A percentile compares a stretch with the other conserved stretches of the same genome.
phyloP scores from a whole-genome alignment of 73 alveolate species.

The Symbiodinium pilosum region DNA sequence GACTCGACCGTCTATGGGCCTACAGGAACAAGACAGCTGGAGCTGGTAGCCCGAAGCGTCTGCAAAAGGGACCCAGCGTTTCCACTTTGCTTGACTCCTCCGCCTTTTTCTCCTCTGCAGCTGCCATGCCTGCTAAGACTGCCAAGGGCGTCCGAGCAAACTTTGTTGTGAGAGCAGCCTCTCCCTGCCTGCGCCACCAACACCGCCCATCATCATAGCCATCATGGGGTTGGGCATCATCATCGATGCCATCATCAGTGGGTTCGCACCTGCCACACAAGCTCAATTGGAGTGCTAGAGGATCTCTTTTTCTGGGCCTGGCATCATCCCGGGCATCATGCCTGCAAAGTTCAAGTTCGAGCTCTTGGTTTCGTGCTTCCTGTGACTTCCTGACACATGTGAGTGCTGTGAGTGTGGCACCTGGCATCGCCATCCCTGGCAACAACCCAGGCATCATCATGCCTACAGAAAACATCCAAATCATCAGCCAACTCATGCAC shows the following conservation, averaged over 20 bases:
- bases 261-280: neutral
- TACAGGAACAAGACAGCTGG: neutral
- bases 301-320: neutral
- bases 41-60: too few species aligned
- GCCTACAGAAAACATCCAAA: neutral
- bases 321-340: constrained; percentile 19
- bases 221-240: constrained; percentile 10
- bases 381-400: neutral
- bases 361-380: neutral
- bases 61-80: neutral
- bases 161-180: neutral
- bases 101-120: neutral
- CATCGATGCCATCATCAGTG: neutral
- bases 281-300: neutral
- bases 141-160: neutral
- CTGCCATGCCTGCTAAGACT: neutral
- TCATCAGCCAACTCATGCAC: too few species aligned
- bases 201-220: constrained; percentile 11
- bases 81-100: constrained; percentile 7
- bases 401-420: neutral
- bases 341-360: neutral
- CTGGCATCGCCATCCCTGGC: constrained; percentile 25
- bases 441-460: neutral
- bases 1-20: constrained; percentile 1
- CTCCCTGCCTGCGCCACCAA: neutral